These are phyloP conservation scores for Linanthus parryae DNA, from an alignment of 148 eudicot species.

Conservation along the genomic window DNA sequence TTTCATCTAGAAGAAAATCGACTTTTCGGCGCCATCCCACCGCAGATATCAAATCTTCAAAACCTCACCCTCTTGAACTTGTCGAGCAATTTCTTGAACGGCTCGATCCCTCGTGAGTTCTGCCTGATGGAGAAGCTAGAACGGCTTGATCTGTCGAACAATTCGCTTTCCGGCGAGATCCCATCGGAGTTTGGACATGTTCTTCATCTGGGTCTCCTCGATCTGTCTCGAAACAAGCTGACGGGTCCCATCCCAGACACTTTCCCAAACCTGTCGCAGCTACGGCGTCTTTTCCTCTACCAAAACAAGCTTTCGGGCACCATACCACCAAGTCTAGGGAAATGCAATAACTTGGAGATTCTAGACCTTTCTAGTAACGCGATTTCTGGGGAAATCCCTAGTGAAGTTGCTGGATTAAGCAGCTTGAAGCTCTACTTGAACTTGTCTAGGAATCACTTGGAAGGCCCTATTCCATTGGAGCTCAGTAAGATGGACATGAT, in stretches of 20 bases:
- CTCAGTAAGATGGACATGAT: slow-evolving; percentile 88
- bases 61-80: slow-evolving; percentile 73
- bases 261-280: slow-evolving; percentile 56
- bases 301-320: slow-evolving; percentile 63
- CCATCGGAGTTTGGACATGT: slow-evolving; percentile 50
- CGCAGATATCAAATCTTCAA: slow-evolving; percentile 52
- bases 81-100: slow-evolving; percentile 59
- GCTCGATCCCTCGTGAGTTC: slow-evolving; percentile 53
- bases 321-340: slow-evolving; percentile 63
- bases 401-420: slow-evolving; percentile 54
- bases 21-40: slow-evolving; percentile 62
- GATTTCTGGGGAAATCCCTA: slow-evolving; percentile 60
- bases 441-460: slow-evolving; percentile 52
- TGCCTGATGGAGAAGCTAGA: slow-evolving; percentile 47
- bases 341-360: slow-evolving; percentile 71
- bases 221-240: slow-evolving; percentile 64
- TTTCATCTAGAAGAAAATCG: slow-evolving; percentile 65
- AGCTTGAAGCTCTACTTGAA: slow-evolving; percentile 75
- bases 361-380: slow-evolving; percentile 68
- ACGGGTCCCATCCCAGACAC: slow-evolving; percentile 58
- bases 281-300: slow-evolving; percentile 51
- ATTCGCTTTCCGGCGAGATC: slow-evolving; percentile 57
- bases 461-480: slow-evolving; percentile 64
- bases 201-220: slow-evolving; percentile 74
- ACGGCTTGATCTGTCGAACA: slow-evolving; percentile 59